A percentile compares a stretch with the other conserved stretches of the same genome.
phyloP scores from a whole-genome alignment of 441 rosid genomes.

The Viola pubescens region DNA sequence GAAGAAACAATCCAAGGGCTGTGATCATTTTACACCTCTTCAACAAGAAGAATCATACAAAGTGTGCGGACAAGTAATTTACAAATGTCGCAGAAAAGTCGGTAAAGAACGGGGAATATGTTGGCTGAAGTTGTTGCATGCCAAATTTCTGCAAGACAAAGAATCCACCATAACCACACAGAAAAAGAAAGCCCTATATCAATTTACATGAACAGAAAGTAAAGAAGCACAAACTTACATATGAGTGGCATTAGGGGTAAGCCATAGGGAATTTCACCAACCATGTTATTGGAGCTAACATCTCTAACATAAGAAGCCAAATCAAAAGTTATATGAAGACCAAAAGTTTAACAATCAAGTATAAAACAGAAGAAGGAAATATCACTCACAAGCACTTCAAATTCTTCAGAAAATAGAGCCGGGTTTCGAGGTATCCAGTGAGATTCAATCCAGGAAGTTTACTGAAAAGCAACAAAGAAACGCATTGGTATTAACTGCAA shows the following conservation, averaged over 20 bases:
- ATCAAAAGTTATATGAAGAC: conserved; percentile 9
- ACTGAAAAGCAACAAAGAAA: conserved; percentile 32
- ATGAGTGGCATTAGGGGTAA: conserved; percentile 82
- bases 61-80: conserved; percentile 25
- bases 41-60: conserved; percentile 7
- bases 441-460: conserved; percentile 55
- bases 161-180: conserved; percentile 11
- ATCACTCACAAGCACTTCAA: conserved; percentile 66
- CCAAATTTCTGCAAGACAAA: conserved; percentile 54
- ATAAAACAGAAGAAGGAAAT: conserved; percentile 21
- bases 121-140: conserved; percentile 58
- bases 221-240: conserved; percentile 41
- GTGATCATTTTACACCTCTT: conserved; percentile 4
- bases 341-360: conserved; percentile 28
- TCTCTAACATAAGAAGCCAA: conserved; percentile 44
- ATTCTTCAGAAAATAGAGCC: conserved; percentile 55
- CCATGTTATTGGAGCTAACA: conserved; percentile 60
- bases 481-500: not conserved
- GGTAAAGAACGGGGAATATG: conserved; percentile 64
- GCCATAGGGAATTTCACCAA: conserved; percentile 66
- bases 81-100: conserved; percentile 62
- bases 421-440: conserved; percentile 60
- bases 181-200: conserved; percentile 2
- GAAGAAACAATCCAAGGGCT: conserved; percentile 13
- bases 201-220: not conserved